Evolutionary conservation across 805 yeast species (phyloP), one percentile per base, ranked within the genome.

Genomic region (Tetrapisispora phaffii): DNA sequence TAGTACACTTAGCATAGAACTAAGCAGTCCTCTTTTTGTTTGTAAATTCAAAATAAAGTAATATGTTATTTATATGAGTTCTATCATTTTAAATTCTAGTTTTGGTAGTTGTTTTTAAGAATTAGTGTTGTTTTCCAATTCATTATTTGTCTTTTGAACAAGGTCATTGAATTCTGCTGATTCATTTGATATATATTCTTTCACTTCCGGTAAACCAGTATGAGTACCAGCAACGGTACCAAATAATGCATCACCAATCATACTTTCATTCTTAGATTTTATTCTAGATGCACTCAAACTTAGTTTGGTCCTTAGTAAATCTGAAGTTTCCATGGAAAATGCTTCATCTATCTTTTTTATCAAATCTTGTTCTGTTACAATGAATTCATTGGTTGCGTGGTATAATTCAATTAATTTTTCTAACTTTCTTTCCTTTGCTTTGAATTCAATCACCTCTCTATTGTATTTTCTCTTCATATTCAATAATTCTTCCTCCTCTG

Each of bases 341-440:
- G 49, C 59, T 20, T 59, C 52, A 35, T 55, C 63, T 23, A 56
- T 51, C 32, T 47, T 52, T 39, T 47, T 49, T 41, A 45, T n/a
- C 39, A 59, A 81, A 76, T 41, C 86, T 80, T 44, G 75, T 62
- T 84, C 95, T 26, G 81, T 81, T 34, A 85, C 77, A 53, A 87
- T 84, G 65, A 78, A 88, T 37, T 73, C 70, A 23, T 75, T 72
- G 1, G 90, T 69, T 2, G 80, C 75, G 56, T 86, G 86, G 63
- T 85, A 87, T 44, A 89, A 71, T 51, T 76, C 82, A 48, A 89
- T 67, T 40, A 88, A 65, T 40, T 74, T 69, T 34, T 68, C 68
- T 15, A 88, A 77, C 53, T 74, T 74, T 37, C 67, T 63, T 50
- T 76, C 77, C 52, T 76, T 72, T 5, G 70, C 71, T 42, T 66